These are phyloP conservation scores for Myxozyma neotropica DNA, from an alignment of 805 yeast genomes.

Conservation along the genomic window DNA sequence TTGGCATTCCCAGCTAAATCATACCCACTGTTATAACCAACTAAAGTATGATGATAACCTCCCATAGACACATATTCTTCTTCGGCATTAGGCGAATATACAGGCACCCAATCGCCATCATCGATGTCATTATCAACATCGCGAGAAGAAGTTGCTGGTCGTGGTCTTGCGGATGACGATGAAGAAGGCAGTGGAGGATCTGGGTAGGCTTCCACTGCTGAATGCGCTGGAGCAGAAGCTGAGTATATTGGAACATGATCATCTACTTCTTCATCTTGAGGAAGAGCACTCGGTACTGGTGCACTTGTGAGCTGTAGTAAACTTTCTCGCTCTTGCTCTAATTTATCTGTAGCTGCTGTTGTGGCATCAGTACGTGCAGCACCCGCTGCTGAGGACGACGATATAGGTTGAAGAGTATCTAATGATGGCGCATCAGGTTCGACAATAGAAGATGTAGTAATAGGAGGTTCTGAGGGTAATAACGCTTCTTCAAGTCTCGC, in stretches of 20 bases:
- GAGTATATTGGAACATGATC: slow-evolving; percentile 19
- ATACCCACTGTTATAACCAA: slow-evolving; percentile 8
- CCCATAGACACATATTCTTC: slow-evolving; percentile 28
- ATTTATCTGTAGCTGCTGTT: slow-evolving; percentile 24
- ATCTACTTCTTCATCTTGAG: not conserved
- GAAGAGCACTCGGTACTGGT: slow-evolving; percentile 8
- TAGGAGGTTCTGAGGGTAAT: slow-evolving; percentile 60
- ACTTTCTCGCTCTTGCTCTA: slow-evolving; percentile 27
- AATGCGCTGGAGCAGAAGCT: slow-evolving; percentile 18
- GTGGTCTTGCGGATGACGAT: no score
- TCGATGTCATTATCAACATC: not conserved
- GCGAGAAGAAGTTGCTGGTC: no score
- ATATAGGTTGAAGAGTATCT: slow-evolving; percentile 4
- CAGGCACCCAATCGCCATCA: slow-evolving; percentile 28
- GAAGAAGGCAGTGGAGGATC: not conserved
- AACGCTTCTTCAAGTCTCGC: slow-evolving; percentile 59
- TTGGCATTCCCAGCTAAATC: slow-evolving; percentile 10
- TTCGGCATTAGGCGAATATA: slow-evolving; percentile 24
- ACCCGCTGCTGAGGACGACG: no score
- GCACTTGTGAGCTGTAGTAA: slow-evolving; percentile 15
- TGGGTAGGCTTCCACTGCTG: slow-evolving; percentile 7
- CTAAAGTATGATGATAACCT: slow-evolving; percentile 19
- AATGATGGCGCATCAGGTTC: slow-evolving; percentile 11
- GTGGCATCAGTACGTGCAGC: not conserved
- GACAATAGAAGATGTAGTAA: not conserved